These are phyloP conservation scores for Candida sp. DNA, from an alignment of 1,139 yeast genomes.

Conservation along the genomic window DNA sequence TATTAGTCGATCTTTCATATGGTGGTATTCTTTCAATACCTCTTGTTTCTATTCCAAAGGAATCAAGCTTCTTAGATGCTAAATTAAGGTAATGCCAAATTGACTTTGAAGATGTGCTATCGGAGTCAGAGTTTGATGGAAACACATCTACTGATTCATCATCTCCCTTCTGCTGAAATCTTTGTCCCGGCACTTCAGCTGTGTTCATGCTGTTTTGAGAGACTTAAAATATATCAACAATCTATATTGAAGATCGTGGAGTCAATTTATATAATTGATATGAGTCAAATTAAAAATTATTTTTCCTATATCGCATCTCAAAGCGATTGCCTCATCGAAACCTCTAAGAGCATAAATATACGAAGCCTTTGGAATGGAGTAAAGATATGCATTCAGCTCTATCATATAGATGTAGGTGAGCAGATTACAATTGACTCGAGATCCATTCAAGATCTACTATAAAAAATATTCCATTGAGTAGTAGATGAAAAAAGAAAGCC, in stretches of 20 bases:
- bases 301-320: neutral
- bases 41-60: conserved; percentile 65
- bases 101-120: neutral
- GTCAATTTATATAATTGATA: no score
- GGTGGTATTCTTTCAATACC: conserved; percentile 81
- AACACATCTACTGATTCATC: conserved; percentile 1
- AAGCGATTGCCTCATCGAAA: neutral
- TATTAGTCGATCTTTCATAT: conserved; percentile 57
- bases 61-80: conserved; percentile 28
- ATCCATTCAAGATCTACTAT: neutral
- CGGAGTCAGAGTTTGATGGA: neutral
- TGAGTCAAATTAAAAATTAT: neutral
- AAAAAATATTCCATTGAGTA: neutral
- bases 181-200: neutral
- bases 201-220: neutral
- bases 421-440: neutral
- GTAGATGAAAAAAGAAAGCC: conserved; percentile 18
- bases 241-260: no score
- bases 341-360: neutral
- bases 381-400: no score
- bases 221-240: no score
- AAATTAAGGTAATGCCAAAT: conserved; percentile 8
- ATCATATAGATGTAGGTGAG: no score
- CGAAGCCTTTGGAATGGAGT: neutral
- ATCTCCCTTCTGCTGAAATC: neutral